Conservation (phyloP, 106 monocot genomes). For the Dendrobium officinale region DNA sequence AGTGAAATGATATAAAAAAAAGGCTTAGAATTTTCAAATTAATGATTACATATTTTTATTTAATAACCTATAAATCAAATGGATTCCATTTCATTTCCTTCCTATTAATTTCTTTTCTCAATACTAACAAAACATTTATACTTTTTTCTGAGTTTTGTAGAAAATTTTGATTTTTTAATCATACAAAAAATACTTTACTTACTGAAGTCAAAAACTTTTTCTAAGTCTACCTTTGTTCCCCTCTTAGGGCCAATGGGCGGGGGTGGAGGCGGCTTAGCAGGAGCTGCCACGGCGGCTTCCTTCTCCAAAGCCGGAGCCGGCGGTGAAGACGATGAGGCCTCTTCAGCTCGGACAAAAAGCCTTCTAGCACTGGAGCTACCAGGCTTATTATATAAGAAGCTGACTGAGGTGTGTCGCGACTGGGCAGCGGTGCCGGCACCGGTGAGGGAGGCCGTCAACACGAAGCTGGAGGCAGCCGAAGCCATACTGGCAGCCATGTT, state of each 20-base stretch:
- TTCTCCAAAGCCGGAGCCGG: constrained; percentile 7
- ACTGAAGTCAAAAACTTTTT: too few species aligned
- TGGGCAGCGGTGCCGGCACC: background rate
- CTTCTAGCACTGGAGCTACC: background rate
- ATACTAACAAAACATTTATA: background rate
- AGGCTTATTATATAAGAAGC: background rate
- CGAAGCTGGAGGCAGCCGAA: background rate
- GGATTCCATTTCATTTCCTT: background rate
- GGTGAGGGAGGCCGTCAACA: background rate
- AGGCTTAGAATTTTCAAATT: too few species aligned
- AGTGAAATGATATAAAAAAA: too few species aligned
- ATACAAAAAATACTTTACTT: too few species aligned
- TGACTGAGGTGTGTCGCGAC: background rate
- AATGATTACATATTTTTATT: too few species aligned
- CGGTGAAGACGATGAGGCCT: background rate
- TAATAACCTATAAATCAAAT: background rate
- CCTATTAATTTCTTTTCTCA: background rate
- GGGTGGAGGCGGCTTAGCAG: constrained; percentile 18
- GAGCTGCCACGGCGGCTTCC: constrained; percentile 10
- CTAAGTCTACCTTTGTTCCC: constrained; percentile 47
- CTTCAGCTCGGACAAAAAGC: background rate
- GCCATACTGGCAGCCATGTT: background rate
- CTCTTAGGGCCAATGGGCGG: constrained; percentile 75
- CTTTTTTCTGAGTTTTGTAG: background rate
- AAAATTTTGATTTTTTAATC: background rate